These are phyloP conservation scores for Alternaria infectoria DNA, from an alignment of 2,329 filamentous ascomycete species.

Conservation along the genomic window DNA sequence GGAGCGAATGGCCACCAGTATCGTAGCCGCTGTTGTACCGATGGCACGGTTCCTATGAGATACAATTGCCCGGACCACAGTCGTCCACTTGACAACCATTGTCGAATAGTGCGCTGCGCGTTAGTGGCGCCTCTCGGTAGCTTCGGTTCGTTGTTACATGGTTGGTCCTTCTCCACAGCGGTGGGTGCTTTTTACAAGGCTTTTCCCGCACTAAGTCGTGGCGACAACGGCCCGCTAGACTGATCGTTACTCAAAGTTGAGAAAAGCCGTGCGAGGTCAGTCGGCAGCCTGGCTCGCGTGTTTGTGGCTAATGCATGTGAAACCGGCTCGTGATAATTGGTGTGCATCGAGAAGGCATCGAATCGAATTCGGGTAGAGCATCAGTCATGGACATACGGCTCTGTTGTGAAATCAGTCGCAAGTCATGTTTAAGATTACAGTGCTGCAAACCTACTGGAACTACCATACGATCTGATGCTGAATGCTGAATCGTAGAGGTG, in stretches of 20 bases:
- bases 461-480: not conserved
- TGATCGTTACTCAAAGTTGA: constrained; percentile 18
- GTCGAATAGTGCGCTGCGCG: constrained; percentile 10
- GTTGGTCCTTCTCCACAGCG: constrained; percentile 4
- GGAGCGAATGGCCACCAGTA: not conserved
- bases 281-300: constrained; percentile 18
- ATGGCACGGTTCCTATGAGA: constrained; percentile 12
- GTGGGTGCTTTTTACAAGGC: constrained; percentile 21
- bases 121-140: constrained; percentile 11
- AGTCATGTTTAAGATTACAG: constrained; percentile 4
- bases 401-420: not conserved
- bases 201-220: constrained; percentile 28
- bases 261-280: constrained; percentile 15
- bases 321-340: constrained; percentile 1
- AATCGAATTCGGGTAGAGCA: not conserved
- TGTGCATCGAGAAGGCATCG: constrained; percentile 5
- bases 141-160: constrained; percentile 7
- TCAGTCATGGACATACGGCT: not conserved
- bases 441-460: not conserved
- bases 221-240: constrained; percentile 33
- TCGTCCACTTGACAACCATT: constrained; percentile 10
- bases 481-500: not conserved
- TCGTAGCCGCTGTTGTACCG: constrained; percentile 13
- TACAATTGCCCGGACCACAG: constrained; percentile 9
- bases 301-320: constrained; percentile 15